A percentile compares a stretch with the other conserved stretches of the same genome.
Evolutionary conservation across 2,329 filamentous ascomycete genomes (phyloP).

Genomic region (Colletotrichum destructivum): DNA sequence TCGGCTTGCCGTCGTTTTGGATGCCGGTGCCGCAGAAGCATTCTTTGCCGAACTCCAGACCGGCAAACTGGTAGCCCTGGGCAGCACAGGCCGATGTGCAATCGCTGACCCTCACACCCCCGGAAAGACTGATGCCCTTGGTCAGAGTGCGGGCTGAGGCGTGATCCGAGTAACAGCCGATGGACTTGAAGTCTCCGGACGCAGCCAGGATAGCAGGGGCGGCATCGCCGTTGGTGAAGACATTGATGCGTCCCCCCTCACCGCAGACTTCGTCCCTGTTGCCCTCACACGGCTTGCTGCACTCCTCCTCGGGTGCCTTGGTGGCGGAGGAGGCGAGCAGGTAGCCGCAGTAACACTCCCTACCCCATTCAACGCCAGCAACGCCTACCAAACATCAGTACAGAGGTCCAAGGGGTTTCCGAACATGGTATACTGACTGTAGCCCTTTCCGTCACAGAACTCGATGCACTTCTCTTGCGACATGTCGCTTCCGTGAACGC

Average conservation of each 20-base stretch:
- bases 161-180: slow-evolving; percentile 72
- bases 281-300: slow-evolving; percentile 69
- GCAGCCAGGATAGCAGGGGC: slow-evolving; percentile 59
- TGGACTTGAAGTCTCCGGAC: slow-evolving; percentile 67
- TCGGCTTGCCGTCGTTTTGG: slow-evolving; percentile 60
- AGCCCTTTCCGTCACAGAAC: slow-evolving; percentile 61
- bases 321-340: slow-evolving; percentile 67
- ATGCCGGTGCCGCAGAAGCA: slow-evolving; percentile 66
- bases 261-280: slow-evolving; percentile 63
- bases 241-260: slow-evolving; percentile 61
- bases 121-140: slow-evolving; percentile 56
- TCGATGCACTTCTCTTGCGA: slow-evolving; percentile 59
- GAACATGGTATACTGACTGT: not conserved
- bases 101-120: slow-evolving; percentile 57
- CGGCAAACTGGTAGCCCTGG: slow-evolving; percentile 63
- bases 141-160: slow-evolving; percentile 60
- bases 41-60: slow-evolving; percentile 59
- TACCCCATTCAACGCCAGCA: slow-evolving; percentile 66
- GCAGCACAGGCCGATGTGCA: slow-evolving; percentile 60
- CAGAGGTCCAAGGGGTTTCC: not conserved
- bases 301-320: slow-evolving; percentile 61
- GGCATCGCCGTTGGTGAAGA: slow-evolving; percentile 66
- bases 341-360: slow-evolving; percentile 67
- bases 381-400: not conserved
- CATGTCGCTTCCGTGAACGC: not conserved